Conservation (phyloP, 192 early-diverging fungal species). For the Dissophora globulifera region DNA sequence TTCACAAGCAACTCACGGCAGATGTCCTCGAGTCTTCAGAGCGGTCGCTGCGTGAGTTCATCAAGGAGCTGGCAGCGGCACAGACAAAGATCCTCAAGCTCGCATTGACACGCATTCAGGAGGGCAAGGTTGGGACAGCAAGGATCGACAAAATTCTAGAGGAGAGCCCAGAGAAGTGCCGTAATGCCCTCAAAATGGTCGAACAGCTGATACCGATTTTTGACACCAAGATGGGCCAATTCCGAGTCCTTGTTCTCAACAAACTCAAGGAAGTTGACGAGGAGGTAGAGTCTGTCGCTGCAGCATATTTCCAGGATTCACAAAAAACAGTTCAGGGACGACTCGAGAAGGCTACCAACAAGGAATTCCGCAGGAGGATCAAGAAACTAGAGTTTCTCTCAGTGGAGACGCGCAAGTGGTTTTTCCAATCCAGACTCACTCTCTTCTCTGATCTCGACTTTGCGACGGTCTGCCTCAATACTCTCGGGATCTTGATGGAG, state of each 20-base stretch:
- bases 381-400: constrained; percentile 72
- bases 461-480: constrained; percentile 64
- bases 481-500: constrained; percentile 75
- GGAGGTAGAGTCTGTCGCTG: constrained; percentile 47
- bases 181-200: constrained; percentile 41
- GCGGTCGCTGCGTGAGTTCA: constrained; percentile 42
- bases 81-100: constrained; percentile 51
- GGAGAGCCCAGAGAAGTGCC: constrained; percentile 48
- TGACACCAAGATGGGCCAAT: constrained; percentile 51
- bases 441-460: constrained; percentile 67
- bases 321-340: constrained; percentile 63
- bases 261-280: constrained; percentile 53
- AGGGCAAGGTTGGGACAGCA: constrained; percentile 42
- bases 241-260: constrained; percentile 45
- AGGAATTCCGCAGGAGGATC: constrained; percentile 74
- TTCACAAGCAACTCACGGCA: constrained; percentile 38
- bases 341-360: constrained; percentile 69
- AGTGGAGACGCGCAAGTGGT: constrained; percentile 64
- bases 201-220: constrained; percentile 52
- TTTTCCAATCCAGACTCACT: constrained; percentile 66
- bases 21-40: constrained; percentile 50
- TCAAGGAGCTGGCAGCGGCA: constrained; percentile 48
- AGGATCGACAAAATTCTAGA: constrained; percentile 46
- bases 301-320: constrained; percentile 51
- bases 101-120: constrained; percentile 43